Evolutionary conservation across 192 early-diverging fungal species (phyloP), one percentile per base, ranked within the genome.

Genomic region (Gaertneriomyces sp.): DNA sequence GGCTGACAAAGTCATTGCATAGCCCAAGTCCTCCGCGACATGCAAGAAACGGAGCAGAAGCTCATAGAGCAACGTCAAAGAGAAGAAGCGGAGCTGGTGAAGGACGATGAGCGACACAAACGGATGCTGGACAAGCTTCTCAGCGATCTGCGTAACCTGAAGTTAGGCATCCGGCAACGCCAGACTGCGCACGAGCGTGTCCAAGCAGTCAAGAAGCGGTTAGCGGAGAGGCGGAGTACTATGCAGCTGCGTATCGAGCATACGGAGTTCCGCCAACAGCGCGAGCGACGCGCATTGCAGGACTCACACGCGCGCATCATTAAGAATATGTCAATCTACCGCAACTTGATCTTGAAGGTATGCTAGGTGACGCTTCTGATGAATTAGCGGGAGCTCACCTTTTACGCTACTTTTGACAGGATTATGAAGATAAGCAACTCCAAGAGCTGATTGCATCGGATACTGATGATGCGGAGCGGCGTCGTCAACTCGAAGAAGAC

Each of bases 61-160:
- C 14, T 45, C 40, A 51, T 73, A 12, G 60, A 39, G 9, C 14
- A 45, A 38, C 64, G 53, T 9, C 51, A 73, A 33, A 50, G 25
- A 6, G 60, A 67, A 10, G 71, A 66, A 20, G 71, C 71, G 39
- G 50, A 5, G 14, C 19, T 43, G 9, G 53, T 73, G 16, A 73
- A 73, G 40, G 71, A 73, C 33, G 71, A 73, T 33, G 71, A 73
- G 52, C 54, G 39, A 7, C 60, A 67, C 53, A 65, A 60, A 59
- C 16, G 64, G n/a, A 67, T 73, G 64, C 38, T 73, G 38, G 71
- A 73, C 16, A 61, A 56, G 64, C 33, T 73, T 11, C 45, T 61
- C 50, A 33, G 64, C 4, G 71, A 73, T 12, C 46, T 66, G 58
- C 49, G 71, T 14, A 33, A 17, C 17, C 52, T 73, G 44, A 73